phyloP scores from a whole-genome alignment of 2,329 filamentous ascomycete species.

The Gnomoniopsis smithogilvyi region DNA sequence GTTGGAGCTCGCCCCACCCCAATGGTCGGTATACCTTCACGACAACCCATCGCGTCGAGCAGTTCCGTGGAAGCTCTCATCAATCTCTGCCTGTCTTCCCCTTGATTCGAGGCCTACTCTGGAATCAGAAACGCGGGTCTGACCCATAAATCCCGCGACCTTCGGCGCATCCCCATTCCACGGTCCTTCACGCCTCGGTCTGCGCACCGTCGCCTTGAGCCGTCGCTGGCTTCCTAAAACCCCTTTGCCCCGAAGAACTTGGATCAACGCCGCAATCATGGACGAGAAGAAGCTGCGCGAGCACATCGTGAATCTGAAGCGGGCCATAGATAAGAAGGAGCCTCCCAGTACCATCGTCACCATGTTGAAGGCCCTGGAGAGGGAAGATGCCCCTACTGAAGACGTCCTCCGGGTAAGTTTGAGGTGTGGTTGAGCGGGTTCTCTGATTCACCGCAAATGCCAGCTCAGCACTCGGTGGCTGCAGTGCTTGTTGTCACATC shows the following conservation, averaged over 20 bases:
- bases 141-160: background rate
- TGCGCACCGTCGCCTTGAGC: background rate
- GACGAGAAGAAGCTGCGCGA: conserved; percentile 78
- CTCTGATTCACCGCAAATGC: background rate
- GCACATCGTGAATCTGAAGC: conserved; percentile 74
- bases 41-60: background rate
- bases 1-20: no score
- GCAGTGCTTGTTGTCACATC: background rate
- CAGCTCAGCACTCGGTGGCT: background rate
- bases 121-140: background rate
- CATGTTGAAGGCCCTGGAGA: conserved; percentile 75
- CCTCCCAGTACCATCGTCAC: conserved; percentile 67
- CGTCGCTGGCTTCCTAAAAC: background rate
- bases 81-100: background rate
- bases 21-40: background rate
- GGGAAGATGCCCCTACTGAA: conserved; percentile 79
- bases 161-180: background rate
- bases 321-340: conserved; percentile 73
- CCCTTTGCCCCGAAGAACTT: conserved; percentile 8
- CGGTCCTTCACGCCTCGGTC: background rate
- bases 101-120: background rate
- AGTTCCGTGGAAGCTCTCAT: background rate
- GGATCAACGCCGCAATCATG: conserved; percentile 38
- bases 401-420: conserved; percentile 74
- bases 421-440: background rate